Conservation (phyloP, 805 yeast genomes). For the Starmerella davenportii region DNA sequence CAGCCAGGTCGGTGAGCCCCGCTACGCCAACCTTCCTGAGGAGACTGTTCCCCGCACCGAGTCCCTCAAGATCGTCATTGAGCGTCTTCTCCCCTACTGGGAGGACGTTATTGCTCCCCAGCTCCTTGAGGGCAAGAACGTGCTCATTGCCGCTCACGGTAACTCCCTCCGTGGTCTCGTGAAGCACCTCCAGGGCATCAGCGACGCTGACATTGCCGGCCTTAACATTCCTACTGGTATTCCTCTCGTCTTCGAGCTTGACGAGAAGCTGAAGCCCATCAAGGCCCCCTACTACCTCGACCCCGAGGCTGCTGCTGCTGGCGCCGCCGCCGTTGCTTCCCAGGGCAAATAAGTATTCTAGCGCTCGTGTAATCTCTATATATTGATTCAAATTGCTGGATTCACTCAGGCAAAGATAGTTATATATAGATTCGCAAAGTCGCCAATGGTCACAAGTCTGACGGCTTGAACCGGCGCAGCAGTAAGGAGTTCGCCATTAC, state of each 20-base stretch:
- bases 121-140: conserved; percentile 73
- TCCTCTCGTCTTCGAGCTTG: conserved; percentile 92
- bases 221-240: conserved; percentile 97
- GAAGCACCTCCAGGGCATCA: conserved; percentile 83
- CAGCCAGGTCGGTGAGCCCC: conserved; percentile 71
- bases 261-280: conserved; percentile 66
- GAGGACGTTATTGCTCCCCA: conserved; percentile 78
- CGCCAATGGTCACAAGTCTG: background rate
- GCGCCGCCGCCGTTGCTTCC: conserved; percentile 98
- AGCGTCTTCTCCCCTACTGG: conserved; percentile 94
- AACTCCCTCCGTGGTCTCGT: conserved; percentile 94
- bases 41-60: conserved; percentile 82
- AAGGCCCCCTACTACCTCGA: conserved; percentile 92
- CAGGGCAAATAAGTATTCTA: conserved; percentile 40
- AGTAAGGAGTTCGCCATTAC: conserved; percentile 67
- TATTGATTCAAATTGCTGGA: no score
- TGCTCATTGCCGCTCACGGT: conserved; percentile 91
- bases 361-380: no score
- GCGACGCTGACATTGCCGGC: conserved; percentile 81
- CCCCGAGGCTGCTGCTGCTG: conserved; percentile 98
- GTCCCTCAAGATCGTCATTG: conserved; percentile 85
- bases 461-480: conserved; percentile 34
- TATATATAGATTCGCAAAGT: no score
- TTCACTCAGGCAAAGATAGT: no score
- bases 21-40: conserved; percentile 73